A percentile compares a stretch with the other conserved stretches of the same genome.
Conservation (phyloP, 768 basidiomycete genomes). For the Lactifluus piperatus region DNA sequence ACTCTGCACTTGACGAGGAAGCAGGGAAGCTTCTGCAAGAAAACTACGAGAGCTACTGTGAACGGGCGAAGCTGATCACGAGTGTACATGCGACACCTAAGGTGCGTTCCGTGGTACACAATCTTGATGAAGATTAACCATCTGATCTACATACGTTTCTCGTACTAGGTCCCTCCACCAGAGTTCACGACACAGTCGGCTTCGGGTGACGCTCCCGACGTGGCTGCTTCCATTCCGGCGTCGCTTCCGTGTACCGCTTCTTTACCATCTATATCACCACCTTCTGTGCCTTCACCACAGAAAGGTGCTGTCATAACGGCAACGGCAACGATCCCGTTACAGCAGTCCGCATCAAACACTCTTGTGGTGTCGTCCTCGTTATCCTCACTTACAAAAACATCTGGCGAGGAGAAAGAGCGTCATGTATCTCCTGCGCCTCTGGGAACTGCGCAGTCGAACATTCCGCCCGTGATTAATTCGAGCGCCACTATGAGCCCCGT, state of each 20-base stretch:
- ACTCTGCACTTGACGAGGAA: slow-evolving; percentile 93
- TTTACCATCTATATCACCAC: slow-evolving; percentile 23
- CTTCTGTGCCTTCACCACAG: slow-evolving; percentile 26
- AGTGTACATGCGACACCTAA: slow-evolving; percentile 86
- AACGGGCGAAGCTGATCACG: slow-evolving; percentile 81
- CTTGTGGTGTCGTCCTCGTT: slow-evolving; percentile 28
- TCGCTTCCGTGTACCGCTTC: slow-evolving; percentile 27
- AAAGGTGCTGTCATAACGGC: slow-evolving; percentile 24
- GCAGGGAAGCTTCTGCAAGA: slow-evolving; percentile 88
- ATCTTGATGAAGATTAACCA: neutral
- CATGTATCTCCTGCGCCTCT: slow-evolving; percentile 61
- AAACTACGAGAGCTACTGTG: slow-evolving; percentile 81
- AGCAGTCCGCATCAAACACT: slow-evolving; percentile 33
- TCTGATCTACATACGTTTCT: neutral
- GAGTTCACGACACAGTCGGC: slow-evolving; percentile 45
- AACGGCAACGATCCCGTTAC: slow-evolving; percentile 32
- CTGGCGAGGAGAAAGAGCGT: slow-evolving; percentile 41
- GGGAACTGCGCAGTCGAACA: slow-evolving; percentile 63
- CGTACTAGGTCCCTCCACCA: slow-evolving; percentile 38
- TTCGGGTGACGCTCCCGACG: slow-evolving; percentile 25
- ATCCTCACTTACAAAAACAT: slow-evolving; percentile 28
- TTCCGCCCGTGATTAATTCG: slow-evolving; percentile 26
- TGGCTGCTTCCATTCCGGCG: slow-evolving; percentile 24
- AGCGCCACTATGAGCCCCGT: slow-evolving; percentile 30
- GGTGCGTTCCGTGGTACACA: slow-evolving; percentile 27